A percentile compares a stretch with the other conserved stretches of the same genome.
These are phyloP conservation scores for Plasmodium relictum DNA, from an alignment of 169 alveolate species.

Conservation along the genomic window DNA sequence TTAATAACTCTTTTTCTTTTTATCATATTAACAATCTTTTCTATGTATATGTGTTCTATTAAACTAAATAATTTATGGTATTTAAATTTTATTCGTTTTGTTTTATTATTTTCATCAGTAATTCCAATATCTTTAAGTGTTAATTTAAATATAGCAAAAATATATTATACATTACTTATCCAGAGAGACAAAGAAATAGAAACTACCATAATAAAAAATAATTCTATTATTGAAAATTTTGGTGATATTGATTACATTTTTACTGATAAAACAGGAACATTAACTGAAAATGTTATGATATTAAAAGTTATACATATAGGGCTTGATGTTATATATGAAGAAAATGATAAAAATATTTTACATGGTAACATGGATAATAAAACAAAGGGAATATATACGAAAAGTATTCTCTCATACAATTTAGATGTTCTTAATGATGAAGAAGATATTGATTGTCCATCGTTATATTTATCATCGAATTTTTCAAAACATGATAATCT, in stretches of 20 bases:
- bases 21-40: constrained; percentile 85
- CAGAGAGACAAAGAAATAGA: constrained; percentile 93
- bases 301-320: constrained; percentile 86
- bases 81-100: constrained; percentile 88
- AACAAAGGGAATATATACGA: constrained; percentile 30
- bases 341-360: constrained; percentile 53
- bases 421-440: constrained; percentile 26
- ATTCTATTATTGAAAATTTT: constrained; percentile 94
- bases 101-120: constrained; percentile 95
- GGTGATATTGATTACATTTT: constrained; percentile 96
- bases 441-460: constrained; percentile 46
- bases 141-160: constrained; percentile 97
- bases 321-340: constrained; percentile 82
- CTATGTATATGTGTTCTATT: constrained; percentile 75
- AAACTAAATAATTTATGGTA: constrained; percentile 71
- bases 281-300: constrained; percentile 98
- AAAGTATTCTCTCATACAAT: constrained; percentile 39
- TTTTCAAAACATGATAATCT: constrained; percentile 46
- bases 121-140: constrained; percentile 98
- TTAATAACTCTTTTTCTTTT: constrained; percentile 91
- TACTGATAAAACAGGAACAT: constrained; percentile 99
- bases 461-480: constrained; percentile 24
- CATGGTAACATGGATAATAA: constrained; percentile 46
- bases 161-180: constrained; percentile 91
- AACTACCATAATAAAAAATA: constrained; percentile 94